These are phyloP conservation scores for Basipetospora chlamydospora DNA, from an alignment of 2,329 filamentous ascomycete genomes.

Conservation along the genomic window DNA sequence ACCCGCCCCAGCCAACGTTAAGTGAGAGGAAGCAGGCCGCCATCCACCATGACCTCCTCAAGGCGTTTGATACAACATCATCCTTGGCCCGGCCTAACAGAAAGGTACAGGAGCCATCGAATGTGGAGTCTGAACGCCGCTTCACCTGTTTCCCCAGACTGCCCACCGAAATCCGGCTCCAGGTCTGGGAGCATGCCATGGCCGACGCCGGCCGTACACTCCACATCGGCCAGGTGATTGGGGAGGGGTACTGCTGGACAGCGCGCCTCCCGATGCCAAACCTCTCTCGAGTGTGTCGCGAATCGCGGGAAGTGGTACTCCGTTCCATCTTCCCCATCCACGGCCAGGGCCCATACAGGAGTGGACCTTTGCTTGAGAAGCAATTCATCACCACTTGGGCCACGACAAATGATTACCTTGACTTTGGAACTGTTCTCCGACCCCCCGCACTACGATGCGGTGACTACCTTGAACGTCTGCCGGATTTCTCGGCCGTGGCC, in stretches of 20 bases:
- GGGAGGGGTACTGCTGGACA: conserved; percentile 4
- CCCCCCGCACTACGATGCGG: conserved; percentile 2
- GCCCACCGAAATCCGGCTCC: conserved; percentile 3
- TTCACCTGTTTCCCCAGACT: conserved; percentile 1
- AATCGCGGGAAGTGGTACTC: conserved; percentile 2
- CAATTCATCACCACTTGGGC: conserved; percentile 1
- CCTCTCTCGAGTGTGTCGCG: conserved; percentile 1
- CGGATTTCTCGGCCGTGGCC: background rate
- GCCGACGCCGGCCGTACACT: background rate
- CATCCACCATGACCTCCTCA: background rate
- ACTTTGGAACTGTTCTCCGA: background rate
- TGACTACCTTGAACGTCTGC: background rate
- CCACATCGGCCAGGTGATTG: conserved; percentile 3
- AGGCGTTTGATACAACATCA: background rate
- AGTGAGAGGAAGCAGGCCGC: background rate
- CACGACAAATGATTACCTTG: background rate
- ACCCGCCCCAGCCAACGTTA: conserved; percentile 3
- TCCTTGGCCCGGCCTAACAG: background rate
- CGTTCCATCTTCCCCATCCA: background rate
- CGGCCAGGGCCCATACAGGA: conserved; percentile 1
- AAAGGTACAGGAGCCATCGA: no score
- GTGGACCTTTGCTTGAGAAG: background rate
- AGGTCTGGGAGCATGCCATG: conserved; percentile 3
- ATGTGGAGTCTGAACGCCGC: background rate
- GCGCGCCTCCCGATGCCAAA: conserved; percentile 4